These are phyloP conservation scores for Lactuca saligna DNA, from an alignment of 129 eudicot species.

Conservation along the genomic window DNA sequence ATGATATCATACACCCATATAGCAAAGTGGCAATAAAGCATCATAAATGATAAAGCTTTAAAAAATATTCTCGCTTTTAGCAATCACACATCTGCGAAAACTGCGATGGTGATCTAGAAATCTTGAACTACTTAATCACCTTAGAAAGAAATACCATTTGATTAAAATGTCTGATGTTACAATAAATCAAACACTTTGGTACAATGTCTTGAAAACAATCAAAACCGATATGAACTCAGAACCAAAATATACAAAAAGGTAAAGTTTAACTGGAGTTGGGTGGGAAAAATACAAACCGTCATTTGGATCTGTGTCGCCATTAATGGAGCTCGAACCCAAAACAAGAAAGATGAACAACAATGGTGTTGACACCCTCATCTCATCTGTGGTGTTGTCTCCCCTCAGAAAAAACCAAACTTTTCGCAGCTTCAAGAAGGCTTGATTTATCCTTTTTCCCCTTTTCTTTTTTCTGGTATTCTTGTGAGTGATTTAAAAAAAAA, in stretches of 20 bases:
- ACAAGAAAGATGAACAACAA: constrained; percentile 45
- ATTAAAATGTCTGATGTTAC: background rate
- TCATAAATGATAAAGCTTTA: background rate
- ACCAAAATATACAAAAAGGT: background rate
- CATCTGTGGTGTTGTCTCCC: constrained; percentile 16
- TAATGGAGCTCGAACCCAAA: constrained; percentile 33
- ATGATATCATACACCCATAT: background rate
- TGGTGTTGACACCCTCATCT: constrained; percentile 32
- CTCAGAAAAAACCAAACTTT: constrained; percentile 10
- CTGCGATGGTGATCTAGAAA: constrained; percentile 2
- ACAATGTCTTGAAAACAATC: background rate
- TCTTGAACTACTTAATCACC: background rate
- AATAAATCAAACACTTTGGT: background rate
- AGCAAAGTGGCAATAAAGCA: background rate
- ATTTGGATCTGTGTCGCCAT: constrained; percentile 82
- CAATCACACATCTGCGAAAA: constrained; percentile 1
- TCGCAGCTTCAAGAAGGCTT: constrained; percentile 2
- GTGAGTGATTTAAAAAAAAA: background rate
- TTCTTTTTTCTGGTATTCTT: background rate
- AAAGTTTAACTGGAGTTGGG: background rate
- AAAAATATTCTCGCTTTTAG: background rate
- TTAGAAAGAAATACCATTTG: background rate
- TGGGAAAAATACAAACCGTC: constrained; percentile 48
- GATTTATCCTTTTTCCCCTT: background rate
- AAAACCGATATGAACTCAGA: background rate